Evolutionary conservation across 306 rosid species (phyloP), one percentile per base, ranked within the genome.

Genomic region (Castanospermum australe): DNA sequence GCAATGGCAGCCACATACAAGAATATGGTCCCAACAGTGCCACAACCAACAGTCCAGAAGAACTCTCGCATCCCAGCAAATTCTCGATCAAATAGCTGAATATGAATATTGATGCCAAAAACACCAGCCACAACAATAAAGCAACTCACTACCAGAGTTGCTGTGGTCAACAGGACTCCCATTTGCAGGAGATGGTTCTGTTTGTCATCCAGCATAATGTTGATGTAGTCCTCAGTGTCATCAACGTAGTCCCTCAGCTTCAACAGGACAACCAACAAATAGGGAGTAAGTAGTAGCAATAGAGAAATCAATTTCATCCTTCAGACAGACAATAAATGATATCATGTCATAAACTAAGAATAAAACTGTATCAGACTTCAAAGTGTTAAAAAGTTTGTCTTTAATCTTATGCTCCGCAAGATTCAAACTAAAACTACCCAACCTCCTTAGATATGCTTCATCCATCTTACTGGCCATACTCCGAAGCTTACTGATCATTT

Each of bases 171-270:
- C 89, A 82, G 85, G 35, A 94, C 92, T 71, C 91, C 96, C 88
- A 88, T 90, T 78, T 90, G 94, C 33, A 94, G 87, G 48, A 94
- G 92, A 64, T 87, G 90, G 79, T 94, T 92, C 87, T 92, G 97
- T 71, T 90, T 87, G 86, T 94, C 98, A 84, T 94, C 96, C 90
- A 94, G 83, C 93, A 89, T 94, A 5, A 89, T 90, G 88, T 94
- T 92, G 81, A 94, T 92, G 80, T 92, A 94, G 75, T 94, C 98
- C 77, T 94, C 98, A 0, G 98, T 94, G 87, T 92, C 97, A 18
- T 92, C 98, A 0, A 90, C 97, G 2, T 94, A 92, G 81, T 94
- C 98, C 64, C 88, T 80, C 84, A 94, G 84, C 97, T 93, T 79
- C 80, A 71, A 71, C 30, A 32, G 1, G 18, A 67, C 70, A 79